phyloP scores from a whole-genome alignment of 2,329 filamentous ascomycete genomes.

The Neonectria punicea region DNA sequence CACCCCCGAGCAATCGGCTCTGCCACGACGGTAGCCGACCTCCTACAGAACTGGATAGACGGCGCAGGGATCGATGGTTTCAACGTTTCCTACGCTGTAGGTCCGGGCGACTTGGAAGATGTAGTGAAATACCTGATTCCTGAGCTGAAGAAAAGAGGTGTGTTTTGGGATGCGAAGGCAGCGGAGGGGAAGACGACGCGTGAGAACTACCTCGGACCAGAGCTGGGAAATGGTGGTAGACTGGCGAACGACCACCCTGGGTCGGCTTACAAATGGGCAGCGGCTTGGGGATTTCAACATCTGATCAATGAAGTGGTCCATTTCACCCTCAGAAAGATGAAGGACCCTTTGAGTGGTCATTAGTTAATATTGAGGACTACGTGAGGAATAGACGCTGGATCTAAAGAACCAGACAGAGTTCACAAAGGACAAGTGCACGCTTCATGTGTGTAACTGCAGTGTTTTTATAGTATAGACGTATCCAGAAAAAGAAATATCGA shows the following conservation, averaged over 20 bases:
- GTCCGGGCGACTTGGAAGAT: slow-evolving; percentile 27
- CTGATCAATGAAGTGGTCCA: neutral
- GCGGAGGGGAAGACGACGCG: slow-evolving; percentile 10
- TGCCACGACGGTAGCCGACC: slow-evolving; percentile 30
- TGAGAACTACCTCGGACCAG: slow-evolving; percentile 16
- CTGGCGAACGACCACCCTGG: slow-evolving; percentile 18
- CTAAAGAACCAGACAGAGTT: neutral
- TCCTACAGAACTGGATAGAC: slow-evolving; percentile 27
- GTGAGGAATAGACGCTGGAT: no score
- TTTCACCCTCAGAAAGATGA: no score
- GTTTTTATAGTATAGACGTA: neutral
- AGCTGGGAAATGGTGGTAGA: slow-evolving; percentile 2
- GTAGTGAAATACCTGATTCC: slow-evolving; percentile 24
- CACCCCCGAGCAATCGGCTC: slow-evolving; percentile 26
- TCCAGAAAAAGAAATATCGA: slow-evolving; percentile 1
- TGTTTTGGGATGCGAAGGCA: slow-evolving; percentile 13
- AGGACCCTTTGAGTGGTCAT: no score
- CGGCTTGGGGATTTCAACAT: neutral
- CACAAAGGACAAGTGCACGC: neutral
- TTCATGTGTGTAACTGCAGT: neutral
- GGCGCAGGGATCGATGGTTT: slow-evolving; percentile 30
- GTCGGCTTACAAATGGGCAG: slow-evolving; percentile 10
- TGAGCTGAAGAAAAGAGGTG: slow-evolving; percentile 17
- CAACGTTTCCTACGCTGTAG: slow-evolving; percentile 29
- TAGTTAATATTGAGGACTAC: no score